Evolutionary conservation across 2,329 filamentous ascomycete genomes (phyloP).

Genomic region (Ophiostoma himal-ulmi): DNA sequence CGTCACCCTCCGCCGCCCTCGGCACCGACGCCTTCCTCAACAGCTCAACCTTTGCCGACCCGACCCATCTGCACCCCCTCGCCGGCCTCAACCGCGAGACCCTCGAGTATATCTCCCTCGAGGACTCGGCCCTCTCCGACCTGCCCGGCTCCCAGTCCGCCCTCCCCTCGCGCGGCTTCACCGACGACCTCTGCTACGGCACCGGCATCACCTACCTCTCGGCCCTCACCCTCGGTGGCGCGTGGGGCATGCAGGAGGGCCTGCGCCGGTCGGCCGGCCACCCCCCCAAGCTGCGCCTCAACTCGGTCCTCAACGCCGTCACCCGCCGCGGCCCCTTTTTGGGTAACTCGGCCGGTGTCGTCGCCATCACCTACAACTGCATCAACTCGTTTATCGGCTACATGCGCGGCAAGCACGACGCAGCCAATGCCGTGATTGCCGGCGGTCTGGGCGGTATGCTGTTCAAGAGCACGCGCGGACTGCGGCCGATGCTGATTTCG

Average conservation of each 20-base stretch:
- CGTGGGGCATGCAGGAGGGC: slow-evolving; percentile 89
- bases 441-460: slow-evolving; percentile 85
- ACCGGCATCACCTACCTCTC: slow-evolving; percentile 89
- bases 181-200: slow-evolving; percentile 96
- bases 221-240: slow-evolving; percentile 79
- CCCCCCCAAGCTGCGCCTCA: slow-evolving; percentile 85
- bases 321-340: slow-evolving; percentile 90
- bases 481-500: slow-evolving; percentile 91
- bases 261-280: slow-evolving; percentile 68
- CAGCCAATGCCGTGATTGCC: slow-evolving; percentile 79
- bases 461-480: slow-evolving; percentile 90
- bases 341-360: slow-evolving; percentile 90
- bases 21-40: slow-evolving; percentile 85
- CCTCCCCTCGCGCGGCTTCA: slow-evolving; percentile 92
- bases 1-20: neutral
- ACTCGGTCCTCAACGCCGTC: slow-evolving; percentile 90
- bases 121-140: slow-evolving; percentile 83
- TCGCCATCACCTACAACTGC: slow-evolving; percentile 94
- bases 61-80: slow-evolving; percentile 82
- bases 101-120: slow-evolving; percentile 89
- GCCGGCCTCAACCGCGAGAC: slow-evolving; percentile 88
- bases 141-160: slow-evolving; percentile 80
- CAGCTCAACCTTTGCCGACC: slow-evolving; percentile 71
- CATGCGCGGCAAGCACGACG: slow-evolving; percentile 77
- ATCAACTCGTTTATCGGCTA: slow-evolving; percentile 80